Conservation (phyloP, 768 basidiomycete genomes). For the Trichaptum fuscoviolaceum region DNA sequence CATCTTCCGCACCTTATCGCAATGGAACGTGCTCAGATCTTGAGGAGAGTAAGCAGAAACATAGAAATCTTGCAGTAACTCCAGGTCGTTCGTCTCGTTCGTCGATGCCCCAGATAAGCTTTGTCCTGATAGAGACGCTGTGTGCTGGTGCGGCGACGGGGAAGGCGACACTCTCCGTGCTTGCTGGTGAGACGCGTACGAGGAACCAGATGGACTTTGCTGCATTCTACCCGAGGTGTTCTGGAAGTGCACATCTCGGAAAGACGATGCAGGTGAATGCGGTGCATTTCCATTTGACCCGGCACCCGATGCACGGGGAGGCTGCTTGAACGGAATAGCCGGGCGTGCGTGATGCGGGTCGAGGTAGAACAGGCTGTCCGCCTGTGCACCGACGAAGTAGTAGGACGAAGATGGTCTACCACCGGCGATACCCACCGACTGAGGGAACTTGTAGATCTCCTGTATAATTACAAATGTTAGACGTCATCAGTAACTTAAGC, state of each 20-base stretch:
- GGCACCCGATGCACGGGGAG: slow-evolving; percentile 22
- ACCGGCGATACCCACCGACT: slow-evolving; percentile 94
- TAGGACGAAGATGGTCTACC: slow-evolving; percentile 96
- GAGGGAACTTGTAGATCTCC: slow-evolving; percentile 88
- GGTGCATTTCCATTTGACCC: slow-evolving; percentile 13
- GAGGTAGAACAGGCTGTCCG: slow-evolving; percentile 79
- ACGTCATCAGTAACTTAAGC: not conserved
- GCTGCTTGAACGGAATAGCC: slow-evolving; percentile 63
- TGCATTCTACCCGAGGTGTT: not conserved
- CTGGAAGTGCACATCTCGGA: slow-evolving; percentile 9
- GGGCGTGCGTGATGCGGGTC: slow-evolving; percentile 78
- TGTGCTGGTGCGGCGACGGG: slow-evolving; percentile 56
- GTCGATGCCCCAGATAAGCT: not conserved
- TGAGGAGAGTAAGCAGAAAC: slow-evolving; percentile 63
- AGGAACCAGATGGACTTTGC: not conserved
- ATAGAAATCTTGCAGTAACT: slow-evolving; percentile 56
- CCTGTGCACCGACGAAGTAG: slow-evolving; percentile 94
- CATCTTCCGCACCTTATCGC: slow-evolving; percentile 96
- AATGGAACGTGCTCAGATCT: slow-evolving; percentile 89
- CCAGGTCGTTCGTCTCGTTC: slow-evolving; percentile 21
- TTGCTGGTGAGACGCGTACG: not conserved
- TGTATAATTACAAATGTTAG: slow-evolving; percentile 23
- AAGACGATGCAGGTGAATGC: slow-evolving; percentile 13
- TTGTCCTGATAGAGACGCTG: slow-evolving; percentile 18
- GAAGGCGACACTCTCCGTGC: slow-evolving; percentile 30